Evolutionary conservation across 257 asterid species (phyloP).

Genomic region (Fraxinus pennsylvanica): DNA sequence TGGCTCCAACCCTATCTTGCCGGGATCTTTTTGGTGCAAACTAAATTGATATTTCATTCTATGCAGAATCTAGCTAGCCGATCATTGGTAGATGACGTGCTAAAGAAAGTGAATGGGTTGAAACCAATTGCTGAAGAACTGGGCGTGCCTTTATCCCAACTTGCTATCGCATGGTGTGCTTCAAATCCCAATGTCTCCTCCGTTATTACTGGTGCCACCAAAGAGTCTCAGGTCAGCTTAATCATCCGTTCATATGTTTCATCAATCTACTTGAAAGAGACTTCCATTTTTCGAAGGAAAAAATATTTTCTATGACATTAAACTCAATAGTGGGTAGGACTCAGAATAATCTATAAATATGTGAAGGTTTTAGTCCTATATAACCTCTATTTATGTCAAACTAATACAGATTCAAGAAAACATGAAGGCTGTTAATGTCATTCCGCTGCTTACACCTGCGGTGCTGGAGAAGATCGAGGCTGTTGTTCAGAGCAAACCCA

Average conservation of each 20-base stretch:
- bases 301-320: too few species aligned
- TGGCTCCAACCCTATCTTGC: not conserved
- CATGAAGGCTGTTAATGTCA: conserved; percentile 86
- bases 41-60: conserved; percentile 17
- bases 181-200: conserved; percentile 91
- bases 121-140: conserved; percentile 89
- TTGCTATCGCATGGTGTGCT: conserved; percentile 99
- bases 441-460: conserved; percentile 76
- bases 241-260: too few species aligned
- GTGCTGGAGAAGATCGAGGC: conserved; percentile 87
- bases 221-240: conserved; percentile 74
- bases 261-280: too few species aligned
- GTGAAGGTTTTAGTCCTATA: not conserved
- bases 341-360: too few species aligned
- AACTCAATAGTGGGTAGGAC: too few species aligned
- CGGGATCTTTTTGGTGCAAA: not conserved
- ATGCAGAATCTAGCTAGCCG: conserved; percentile 88
- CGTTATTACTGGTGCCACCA: conserved; percentile 97
- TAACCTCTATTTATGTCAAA: not conserved
- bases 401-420: conserved; percentile 75
- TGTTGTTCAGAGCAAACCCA: conserved; percentile 80
- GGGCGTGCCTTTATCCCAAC: conserved; percentile 84
- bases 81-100: conserved; percentile 83
- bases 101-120: conserved; percentile 72
- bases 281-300: too few species aligned